These are phyloP conservation scores for Zymoseptoria passerinii DNA, from an alignment of 2,329 filamentous ascomycete genomes.

Conservation along the genomic window DNA sequence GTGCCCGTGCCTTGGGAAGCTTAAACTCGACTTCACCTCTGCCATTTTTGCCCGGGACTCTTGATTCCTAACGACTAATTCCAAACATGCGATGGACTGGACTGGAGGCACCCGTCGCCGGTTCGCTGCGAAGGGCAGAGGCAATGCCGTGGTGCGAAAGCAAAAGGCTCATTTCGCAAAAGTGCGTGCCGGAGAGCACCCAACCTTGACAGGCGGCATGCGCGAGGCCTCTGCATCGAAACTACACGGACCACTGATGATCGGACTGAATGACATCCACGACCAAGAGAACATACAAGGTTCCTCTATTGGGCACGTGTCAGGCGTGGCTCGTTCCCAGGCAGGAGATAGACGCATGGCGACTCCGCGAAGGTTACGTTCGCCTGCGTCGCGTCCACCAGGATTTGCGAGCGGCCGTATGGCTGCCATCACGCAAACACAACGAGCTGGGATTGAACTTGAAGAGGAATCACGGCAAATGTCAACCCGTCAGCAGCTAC, in stretches of 20 bases:
- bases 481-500: slow-evolving; percentile 18
- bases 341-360: neutral
- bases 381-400: neutral
- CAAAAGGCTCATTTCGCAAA: slow-evolving; percentile 42
- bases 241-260: neutral
- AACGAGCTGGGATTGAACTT: neutral
- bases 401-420: neutral
- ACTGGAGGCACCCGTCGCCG: slow-evolving; percentile 36
- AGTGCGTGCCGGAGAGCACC: slow-evolving; percentile 22
- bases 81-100: slow-evolving; percentile 39
- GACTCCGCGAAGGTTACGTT: neutral
- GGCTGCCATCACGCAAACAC: neutral
- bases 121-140: slow-evolving; percentile 25
- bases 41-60: neutral
- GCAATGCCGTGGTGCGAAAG: slow-evolving; percentile 30
- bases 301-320: neutral
- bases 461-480: slow-evolving; percentile 14
- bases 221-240: slow-evolving; percentile 5
- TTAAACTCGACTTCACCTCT: neutral
- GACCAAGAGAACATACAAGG: neutral
- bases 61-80: neutral
- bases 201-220: slow-evolving; percentile 7
- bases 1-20: neutral
- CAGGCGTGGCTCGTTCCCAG: neutral
- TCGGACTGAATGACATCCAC: neutral